These are phyloP conservation scores for Simmondsia chinensis DNA, from an alignment of 148 eudicot genomes.

Conservation along the genomic window DNA sequence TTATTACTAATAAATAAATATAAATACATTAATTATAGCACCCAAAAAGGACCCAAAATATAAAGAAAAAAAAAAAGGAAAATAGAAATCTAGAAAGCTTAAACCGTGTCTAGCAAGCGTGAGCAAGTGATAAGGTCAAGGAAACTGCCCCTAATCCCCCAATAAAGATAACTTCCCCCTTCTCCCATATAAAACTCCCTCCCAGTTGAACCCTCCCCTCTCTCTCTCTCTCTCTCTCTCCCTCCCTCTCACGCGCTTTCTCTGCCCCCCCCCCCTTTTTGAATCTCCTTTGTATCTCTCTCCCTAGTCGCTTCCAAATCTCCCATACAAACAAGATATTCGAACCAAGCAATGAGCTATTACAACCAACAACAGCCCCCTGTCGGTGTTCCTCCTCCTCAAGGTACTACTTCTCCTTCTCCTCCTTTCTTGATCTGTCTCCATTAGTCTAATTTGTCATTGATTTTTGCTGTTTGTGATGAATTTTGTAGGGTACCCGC, in stretches of 20 bases:
- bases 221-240: background rate
- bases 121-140: too few relatives aligned
- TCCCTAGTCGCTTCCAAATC: too few relatives aligned
- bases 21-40: too few relatives aligned
- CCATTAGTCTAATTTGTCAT: background rate
- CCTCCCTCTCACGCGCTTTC: background rate
- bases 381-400: slow-evolving; percentile 78
- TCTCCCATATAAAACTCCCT: too few relatives aligned
- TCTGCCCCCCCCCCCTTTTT: background rate
- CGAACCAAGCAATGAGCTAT: slow-evolving; percentile 39
- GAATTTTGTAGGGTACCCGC: slow-evolving; percentile 11
- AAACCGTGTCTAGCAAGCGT: background rate
- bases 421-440: background rate
- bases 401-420: slow-evolving; percentile 26
- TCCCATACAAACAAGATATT: background rate
- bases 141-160: background rate
- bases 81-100: too few relatives aligned
- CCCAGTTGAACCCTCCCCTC: background rate
- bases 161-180: too few relatives aligned
- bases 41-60: too few relatives aligned
- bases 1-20: too few relatives aligned
- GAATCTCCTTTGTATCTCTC: background rate
- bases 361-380: slow-evolving; percentile 80
- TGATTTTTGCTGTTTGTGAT: slow-evolving; percentile 1
- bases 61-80: too few relatives aligned